phyloP scores from a whole-genome alignment of 345 rosid genomes.

The Kandelia obovata region DNA sequence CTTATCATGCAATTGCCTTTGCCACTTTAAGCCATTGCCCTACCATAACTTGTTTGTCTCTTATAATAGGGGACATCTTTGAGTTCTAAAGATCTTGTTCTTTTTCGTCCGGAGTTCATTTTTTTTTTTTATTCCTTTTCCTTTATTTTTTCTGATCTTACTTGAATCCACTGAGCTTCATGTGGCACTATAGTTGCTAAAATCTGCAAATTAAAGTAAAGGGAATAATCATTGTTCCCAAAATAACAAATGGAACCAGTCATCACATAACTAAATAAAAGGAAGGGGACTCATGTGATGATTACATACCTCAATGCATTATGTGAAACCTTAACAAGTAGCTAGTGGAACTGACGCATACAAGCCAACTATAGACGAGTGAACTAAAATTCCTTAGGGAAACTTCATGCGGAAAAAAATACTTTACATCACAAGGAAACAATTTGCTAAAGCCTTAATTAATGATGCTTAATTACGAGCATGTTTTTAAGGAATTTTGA shows the following conservation, averaged over 20 bases:
- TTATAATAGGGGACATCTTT: slow-evolving; percentile 9
- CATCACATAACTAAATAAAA: background rate
- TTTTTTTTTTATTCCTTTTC: background rate
- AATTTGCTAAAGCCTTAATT: background rate
- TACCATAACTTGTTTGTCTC: slow-evolving; percentile 8
- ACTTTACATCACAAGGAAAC: too few species aligned
- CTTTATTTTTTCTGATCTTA: background rate
- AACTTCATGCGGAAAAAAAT: too few species aligned
- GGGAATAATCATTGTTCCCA: background rate
- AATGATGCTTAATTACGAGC: too few species aligned
- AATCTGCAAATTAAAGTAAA: background rate
- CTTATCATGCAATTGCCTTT: background rate
- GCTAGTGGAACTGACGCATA: background rate
- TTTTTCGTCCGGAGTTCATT: slow-evolving; percentile 13
- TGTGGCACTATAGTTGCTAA: background rate
- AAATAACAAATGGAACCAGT: background rate
- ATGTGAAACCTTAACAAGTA: too few species aligned
- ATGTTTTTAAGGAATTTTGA: too few species aligned
- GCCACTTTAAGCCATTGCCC: background rate
- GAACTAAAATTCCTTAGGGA: slow-evolving; percentile 2
- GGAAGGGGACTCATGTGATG: slow-evolving; percentile 2
- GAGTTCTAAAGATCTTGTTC: background rate
- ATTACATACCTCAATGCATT: background rate
- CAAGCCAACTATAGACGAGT: background rate
- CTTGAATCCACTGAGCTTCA: background rate